Evolutionary conservation across 2,329 filamentous ascomycete genomes (phyloP).

Genomic region (Zymoseptoria brevis): DNA sequence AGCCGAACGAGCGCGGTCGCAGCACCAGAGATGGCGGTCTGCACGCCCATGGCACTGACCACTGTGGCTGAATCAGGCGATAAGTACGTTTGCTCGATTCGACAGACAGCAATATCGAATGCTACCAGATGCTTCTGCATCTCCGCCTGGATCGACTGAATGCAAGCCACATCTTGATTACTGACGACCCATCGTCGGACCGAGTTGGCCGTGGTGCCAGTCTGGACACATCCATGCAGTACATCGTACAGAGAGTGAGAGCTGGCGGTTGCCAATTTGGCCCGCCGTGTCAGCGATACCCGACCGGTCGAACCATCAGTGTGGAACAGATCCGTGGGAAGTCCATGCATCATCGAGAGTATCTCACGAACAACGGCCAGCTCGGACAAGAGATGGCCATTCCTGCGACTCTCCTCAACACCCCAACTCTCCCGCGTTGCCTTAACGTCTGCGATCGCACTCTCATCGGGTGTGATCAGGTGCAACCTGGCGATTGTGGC

Average conservation of each 20-base stretch:
- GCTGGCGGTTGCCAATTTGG: conserved; percentile 11
- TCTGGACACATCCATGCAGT: conserved; percentile 38
- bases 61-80: conserved; percentile 45
- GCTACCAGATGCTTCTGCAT: conserved; percentile 48
- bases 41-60: conserved; percentile 59
- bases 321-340: conserved; percentile 64
- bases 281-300: conserved; percentile 8
- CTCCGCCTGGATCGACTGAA: conserved; percentile 65
- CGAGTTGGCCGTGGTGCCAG: conserved; percentile 41
- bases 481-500: conserved; percentile 27
- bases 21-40: conserved; percentile 48
- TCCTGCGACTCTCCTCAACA: neutral
- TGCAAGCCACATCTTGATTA: conserved; percentile 29
- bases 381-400: conserved; percentile 49
- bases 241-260: conserved; percentile 30
- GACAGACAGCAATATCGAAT: conserved; percentile 54
- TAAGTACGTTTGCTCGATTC: conserved; percentile 54
- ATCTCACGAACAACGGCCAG: conserved; percentile 66
- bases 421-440: conserved; percentile 9
- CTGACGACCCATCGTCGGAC: conserved; percentile 43
- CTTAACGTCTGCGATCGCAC: conserved; percentile 33
- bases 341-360: conserved; percentile 75
- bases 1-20: conserved; percentile 53
- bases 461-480: conserved; percentile 25
- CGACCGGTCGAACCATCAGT: conserved; percentile 26